Percentiles rank a stretch among this genome's conserved stretches.
Conservation (phyloP, 345 rosid species). For the Citrus australasica region DNA sequence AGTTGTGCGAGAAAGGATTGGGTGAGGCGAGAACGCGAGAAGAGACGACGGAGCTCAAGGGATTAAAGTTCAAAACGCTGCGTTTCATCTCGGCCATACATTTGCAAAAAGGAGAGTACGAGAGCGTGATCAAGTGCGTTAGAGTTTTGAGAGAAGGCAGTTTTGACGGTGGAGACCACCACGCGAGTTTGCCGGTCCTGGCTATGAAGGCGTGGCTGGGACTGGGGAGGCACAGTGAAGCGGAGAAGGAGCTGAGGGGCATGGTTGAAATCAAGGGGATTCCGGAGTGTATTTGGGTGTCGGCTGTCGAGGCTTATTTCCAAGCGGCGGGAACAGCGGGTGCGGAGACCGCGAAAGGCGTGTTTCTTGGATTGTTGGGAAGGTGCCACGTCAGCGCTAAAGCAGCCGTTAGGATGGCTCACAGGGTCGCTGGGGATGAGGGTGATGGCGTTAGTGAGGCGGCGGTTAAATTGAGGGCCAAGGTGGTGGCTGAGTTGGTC, state of each 20-base stretch:
- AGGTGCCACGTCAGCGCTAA: constrained; percentile 84
- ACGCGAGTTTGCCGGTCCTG: constrained; percentile 87
- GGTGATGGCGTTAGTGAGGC: constrained; percentile 47
- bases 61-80: constrained; percentile 55
- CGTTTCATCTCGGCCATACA: constrained; percentile 91
- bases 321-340: constrained; percentile 90
- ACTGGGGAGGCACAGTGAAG: constrained; percentile 68
- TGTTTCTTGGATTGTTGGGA: constrained; percentile 77
- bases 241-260: constrained; percentile 86
- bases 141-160: constrained; percentile 68
- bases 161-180: constrained; percentile 55
- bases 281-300: constrained; percentile 94
- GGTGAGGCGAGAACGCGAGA: constrained; percentile 52
- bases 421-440: constrained; percentile 56
- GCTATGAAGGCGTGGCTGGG: constrained; percentile 99
- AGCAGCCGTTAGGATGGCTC: constrained; percentile 75
- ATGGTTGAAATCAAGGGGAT: constrained; percentile 78
- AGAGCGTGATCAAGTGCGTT: constrained; percentile 86
- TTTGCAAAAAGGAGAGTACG: constrained; percentile 79
- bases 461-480: constrained; percentile 53
- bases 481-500: constrained; percentile 71
- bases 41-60: constrained; percentile 53
- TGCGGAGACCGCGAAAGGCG: constrained; percentile 81
- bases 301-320: constrained; percentile 88
- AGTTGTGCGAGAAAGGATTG: constrained; percentile 74